A percentile compares a stretch with the other conserved stretches of the same genome.
phyloP scores from a whole-genome alignment of 306 rosid genomes.

The Lathyrus oleraceus region DNA sequence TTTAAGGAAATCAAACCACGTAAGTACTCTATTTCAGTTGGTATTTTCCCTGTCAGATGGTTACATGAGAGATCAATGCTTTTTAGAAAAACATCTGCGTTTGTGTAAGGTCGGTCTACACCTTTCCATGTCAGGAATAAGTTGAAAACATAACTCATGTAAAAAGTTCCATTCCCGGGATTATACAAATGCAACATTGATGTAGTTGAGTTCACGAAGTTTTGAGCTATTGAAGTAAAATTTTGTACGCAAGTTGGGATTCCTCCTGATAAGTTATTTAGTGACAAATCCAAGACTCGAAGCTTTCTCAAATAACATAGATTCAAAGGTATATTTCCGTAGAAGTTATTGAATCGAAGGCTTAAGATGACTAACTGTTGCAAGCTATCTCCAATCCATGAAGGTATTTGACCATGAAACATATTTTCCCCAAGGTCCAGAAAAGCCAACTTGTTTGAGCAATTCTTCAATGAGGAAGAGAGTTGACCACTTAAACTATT shows the following conservation, averaged over 20 bases:
- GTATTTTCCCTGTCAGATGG: not conserved
- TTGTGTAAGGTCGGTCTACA: not conserved
- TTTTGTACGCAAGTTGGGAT: not conserved
- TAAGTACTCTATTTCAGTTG: not conserved
- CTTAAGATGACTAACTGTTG: constrained; percentile 6
- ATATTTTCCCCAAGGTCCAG: constrained; percentile 14
- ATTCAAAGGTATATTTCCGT: constrained; percentile 9
- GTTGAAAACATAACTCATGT: no score
- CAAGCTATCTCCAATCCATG: constrained; percentile 31
- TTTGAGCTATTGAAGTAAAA: not conserved
- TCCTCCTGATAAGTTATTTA: not conserved
- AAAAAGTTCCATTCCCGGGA: no score
- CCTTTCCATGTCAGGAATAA: not conserved
- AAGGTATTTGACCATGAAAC: constrained; percentile 25
- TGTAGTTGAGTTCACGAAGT: no score
- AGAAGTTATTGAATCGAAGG: not conserved
- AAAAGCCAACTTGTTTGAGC: not conserved
- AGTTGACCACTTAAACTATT: constrained; percentile 19
- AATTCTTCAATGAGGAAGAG: constrained; percentile 6
- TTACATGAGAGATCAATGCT: not conserved
- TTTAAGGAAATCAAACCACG: not conserved
- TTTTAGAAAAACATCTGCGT: not conserved
- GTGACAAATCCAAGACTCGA: not conserved
- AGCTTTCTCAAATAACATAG: not conserved
- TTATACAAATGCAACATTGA: no score